Base-by-base conservation (phyloP, 495 filamentous ascomycete species). In the Rhizodiscina lignyota region DNA sequence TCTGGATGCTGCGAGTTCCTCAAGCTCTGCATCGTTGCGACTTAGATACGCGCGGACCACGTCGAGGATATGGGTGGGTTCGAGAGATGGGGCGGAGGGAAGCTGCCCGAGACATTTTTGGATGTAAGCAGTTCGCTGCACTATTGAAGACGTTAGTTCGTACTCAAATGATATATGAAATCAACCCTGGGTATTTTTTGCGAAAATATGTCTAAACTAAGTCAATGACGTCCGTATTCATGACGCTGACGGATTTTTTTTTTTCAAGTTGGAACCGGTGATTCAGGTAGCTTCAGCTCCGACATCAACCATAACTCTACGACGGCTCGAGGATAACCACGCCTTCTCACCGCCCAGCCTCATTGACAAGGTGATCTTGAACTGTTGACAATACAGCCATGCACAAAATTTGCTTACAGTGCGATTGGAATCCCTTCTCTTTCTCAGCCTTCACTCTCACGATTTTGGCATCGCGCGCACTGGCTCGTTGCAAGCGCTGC, bases 11-110 rank as follows among this genome's bases (percentile, higher is more conserved):
- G 85, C 77, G 36, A 89, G 53, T 36, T 69, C 60, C 28, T 69
- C 65, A 23, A 89, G 66, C 43, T 93, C 83, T 23, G 79, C 74
- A 37, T 80, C 72, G 45, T 83, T 56, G 24, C 86, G 79, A 44
- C 73, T 60, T n/a, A 96, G 61, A 45, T 51, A 89, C 71, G 66
- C 65, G 16, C 61, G 56, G 34, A 87, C 75, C 23, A 83, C 48
- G 30, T 66, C 57, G 30, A 68, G 66, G 34, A 85, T 68, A 15
- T 68, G 64, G 13, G 66, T 55, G 6, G 69, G 53, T 4, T 64
- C 59, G n/a, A 87, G 49, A 3, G 73, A 58, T 34, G 67, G 50
- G 16, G 57, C 42, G 5, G 56, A n/a, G n/a, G n/a, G n/a, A n/a
- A n/a, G n/a, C n/a, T n/a, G n/a, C n/a, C n/a, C n/a, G n/a, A 62